These are phyloP conservation scores for Macrocybe sp. DNA, from an alignment of 1,284 basidiomycete species.

Conservation along the genomic window DNA sequence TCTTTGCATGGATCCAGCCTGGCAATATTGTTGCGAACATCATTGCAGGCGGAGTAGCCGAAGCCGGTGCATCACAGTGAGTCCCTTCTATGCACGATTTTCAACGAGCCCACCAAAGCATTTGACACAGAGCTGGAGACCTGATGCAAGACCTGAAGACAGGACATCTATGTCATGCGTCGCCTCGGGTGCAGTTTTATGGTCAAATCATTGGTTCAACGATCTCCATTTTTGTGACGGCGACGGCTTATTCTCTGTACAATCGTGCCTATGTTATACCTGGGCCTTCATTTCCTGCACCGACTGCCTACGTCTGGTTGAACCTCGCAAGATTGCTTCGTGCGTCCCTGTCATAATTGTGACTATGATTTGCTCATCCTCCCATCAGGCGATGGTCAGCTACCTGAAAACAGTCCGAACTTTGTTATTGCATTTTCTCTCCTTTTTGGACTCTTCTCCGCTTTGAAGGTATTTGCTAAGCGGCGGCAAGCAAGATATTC, in stretches of 20 bases:
- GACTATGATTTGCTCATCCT: background rate
- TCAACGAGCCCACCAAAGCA: background rate
- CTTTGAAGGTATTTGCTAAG: slow-evolving; percentile 59
- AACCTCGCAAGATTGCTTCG: slow-evolving; percentile 87
- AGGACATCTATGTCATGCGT: slow-evolving; percentile 84
- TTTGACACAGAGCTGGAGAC: slow-evolving; percentile 74
- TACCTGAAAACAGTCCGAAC: slow-evolving; percentile 71
- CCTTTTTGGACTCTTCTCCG: slow-evolving; percentile 65
- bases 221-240: slow-evolving; percentile 84
- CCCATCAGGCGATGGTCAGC: slow-evolving; percentile 65
- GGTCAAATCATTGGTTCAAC: slow-evolving; percentile 86
- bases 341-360: slow-evolving; percentile 31
- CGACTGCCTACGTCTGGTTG: slow-evolving; percentile 91
- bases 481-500: slow-evolving; percentile 43
- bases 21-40: slow-evolving; percentile 95
- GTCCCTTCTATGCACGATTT: background rate
- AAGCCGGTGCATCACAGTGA: slow-evolving; percentile 94
- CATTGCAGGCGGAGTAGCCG: slow-evolving; percentile 93
- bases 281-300: slow-evolving; percentile 90
- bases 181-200: slow-evolving; percentile 84
- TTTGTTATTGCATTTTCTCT: slow-evolving; percentile 83
- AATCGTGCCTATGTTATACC: slow-evolving; percentile 82
- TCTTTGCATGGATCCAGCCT: slow-evolving; percentile 93
- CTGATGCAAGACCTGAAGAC: slow-evolving; percentile 99
- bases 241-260: slow-evolving; percentile 86